phyloP scores from a whole-genome alignment of 441 rosid species.

The Aleurites moluccanus region DNA sequence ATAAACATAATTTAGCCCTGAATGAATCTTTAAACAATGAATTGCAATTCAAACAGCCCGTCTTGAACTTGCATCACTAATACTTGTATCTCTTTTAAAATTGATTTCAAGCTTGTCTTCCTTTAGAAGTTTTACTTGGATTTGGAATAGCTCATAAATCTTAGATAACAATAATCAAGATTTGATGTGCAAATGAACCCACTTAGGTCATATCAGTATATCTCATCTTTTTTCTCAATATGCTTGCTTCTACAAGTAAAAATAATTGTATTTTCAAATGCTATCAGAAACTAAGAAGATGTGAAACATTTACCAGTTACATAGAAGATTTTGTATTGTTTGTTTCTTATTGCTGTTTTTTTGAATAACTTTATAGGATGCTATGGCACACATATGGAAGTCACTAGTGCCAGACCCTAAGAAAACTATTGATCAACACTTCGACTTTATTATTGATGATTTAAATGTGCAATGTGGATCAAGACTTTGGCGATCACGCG shows the following conservation, averaged over 20 bases:
- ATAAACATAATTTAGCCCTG: too few relatives aligned
- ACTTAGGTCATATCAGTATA: too few relatives aligned
- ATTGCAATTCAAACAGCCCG: too few relatives aligned
- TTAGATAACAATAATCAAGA: too few relatives aligned
- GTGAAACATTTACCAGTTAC: neutral
- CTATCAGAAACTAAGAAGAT: neutral
- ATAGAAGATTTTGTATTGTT: neutral
- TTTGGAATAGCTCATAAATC: too few relatives aligned
- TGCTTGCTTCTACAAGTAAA: neutral
- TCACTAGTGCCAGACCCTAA: conserved; percentile 81
- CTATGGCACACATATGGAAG: conserved; percentile 99
- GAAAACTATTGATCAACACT: conserved; percentile 83
- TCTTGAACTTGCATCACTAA: too few relatives aligned
- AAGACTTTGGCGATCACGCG: conserved; percentile 99
- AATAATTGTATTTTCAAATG: neutral
- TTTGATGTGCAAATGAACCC: too few relatives aligned
- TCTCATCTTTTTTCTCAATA: neutral
- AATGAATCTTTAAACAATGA: too few relatives aligned
- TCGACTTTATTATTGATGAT: conserved; percentile 84
- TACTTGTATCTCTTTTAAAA: too few relatives aligned
- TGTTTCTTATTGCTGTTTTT: conserved; percentile 21
- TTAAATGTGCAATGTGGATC: conserved; percentile 80
- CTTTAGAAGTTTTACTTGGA: too few relatives aligned
- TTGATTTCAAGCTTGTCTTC: too few relatives aligned
- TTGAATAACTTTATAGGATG: conserved; percentile 59